phyloP scores from a whole-genome alignment of 768 basidiomycete genomes.

The Phanerochaete sordida region DNA sequence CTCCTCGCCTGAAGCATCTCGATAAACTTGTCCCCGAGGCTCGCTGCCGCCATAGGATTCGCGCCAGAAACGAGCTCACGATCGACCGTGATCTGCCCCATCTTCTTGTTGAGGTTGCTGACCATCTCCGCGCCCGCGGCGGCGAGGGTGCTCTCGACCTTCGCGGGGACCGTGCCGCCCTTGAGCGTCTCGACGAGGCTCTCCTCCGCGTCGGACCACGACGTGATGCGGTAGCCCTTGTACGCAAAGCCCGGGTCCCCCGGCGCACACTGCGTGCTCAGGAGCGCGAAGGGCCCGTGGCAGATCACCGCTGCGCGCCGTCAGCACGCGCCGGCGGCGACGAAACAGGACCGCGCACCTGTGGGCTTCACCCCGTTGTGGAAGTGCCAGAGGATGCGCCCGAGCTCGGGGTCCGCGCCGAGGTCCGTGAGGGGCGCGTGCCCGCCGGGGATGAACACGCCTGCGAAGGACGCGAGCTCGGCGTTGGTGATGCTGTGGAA shows the following conservation, averaged over 20 bases:
- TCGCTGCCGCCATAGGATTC: conserved; percentile 21
- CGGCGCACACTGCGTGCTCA: conserved; percentile 23
- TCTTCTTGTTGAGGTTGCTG: conserved; percentile 13
- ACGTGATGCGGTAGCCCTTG: conserved; percentile 26
- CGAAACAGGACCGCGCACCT: conserved; percentile 6
- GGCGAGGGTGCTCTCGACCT: conserved; percentile 22
- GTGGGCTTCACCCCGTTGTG: conserved; percentile 22
- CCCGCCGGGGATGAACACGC: conserved; percentile 28
- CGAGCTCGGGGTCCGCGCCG: conserved; percentile 23
- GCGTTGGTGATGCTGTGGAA: conserved; percentile 21
- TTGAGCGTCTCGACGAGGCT: conserved; percentile 22
- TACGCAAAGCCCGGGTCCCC: conserved; percentile 22
- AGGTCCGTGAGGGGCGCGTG: conserved; percentile 24
- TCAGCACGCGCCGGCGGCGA: background rate
- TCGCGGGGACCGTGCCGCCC: conserved; percentile 19
- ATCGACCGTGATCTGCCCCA: conserved; percentile 22
- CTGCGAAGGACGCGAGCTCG: conserved; percentile 21
- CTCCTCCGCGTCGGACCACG: conserved; percentile 27
- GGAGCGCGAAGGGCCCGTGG: conserved; percentile 24
- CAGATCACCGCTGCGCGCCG: conserved; percentile 18
- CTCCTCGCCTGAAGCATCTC: conserved; percentile 19
- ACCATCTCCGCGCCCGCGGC: conserved; percentile 23
- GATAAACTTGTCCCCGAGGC: conserved; percentile 22
- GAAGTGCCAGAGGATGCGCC: conserved; percentile 23
- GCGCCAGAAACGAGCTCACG: conserved; percentile 23